Base-by-base conservation (phyloP, 2,329 filamentous ascomycete species). In the Cladophialophora immunda region DNA sequence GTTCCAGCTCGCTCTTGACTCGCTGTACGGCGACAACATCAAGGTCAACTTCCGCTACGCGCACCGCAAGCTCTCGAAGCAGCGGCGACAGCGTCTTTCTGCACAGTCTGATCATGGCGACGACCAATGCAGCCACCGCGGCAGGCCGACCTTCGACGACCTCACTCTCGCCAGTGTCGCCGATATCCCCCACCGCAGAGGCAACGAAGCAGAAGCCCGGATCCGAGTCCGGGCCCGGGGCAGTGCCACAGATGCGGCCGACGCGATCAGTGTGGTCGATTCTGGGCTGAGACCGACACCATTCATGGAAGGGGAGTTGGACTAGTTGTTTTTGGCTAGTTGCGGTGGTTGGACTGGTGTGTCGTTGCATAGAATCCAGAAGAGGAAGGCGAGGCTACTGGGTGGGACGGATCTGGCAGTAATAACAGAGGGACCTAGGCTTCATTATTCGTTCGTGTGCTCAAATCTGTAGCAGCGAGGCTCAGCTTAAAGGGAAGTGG, bases 81-180 rank as follows among this genome's bases (percentile, higher is more conserved):
- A 50, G 41, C 45, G 38, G 38, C 17, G 41, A 59, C 13, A 59
- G 38, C 45, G 41, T 59, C 27, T 59, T 50, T 41, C 57, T 59
- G 15, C 57, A 59, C 57, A 59, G 57, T 27, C 25, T 59, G 22
- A 50, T 59, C 57, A 52, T 17, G 2, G 41, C 57, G n/a, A 45
- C 57, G 25, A 59, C 57, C 17, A 47, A 22, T 1, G 25, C 41
- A 3, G 38, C 57, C 25, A 52, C 57, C 27, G 41, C 57, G 25
- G 27, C 36, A 19, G 38, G 36, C 25, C 22, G 27, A 32, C 36
- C 57, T 5, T n/a, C 56, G 25, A 8, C 19, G 38, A 22, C 29
- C 13, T 25, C 55, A 22, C 36, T 19, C 2, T 36, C 34, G 32
- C 25, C 55, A 5, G 55, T 36, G 3, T 38, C 55, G 55, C 55